Evolutionary conservation across 2,329 filamentous ascomycete species (phyloP), one percentile per base, ranked within the genome.

Genomic region (Arachnomyces sp.): DNA sequence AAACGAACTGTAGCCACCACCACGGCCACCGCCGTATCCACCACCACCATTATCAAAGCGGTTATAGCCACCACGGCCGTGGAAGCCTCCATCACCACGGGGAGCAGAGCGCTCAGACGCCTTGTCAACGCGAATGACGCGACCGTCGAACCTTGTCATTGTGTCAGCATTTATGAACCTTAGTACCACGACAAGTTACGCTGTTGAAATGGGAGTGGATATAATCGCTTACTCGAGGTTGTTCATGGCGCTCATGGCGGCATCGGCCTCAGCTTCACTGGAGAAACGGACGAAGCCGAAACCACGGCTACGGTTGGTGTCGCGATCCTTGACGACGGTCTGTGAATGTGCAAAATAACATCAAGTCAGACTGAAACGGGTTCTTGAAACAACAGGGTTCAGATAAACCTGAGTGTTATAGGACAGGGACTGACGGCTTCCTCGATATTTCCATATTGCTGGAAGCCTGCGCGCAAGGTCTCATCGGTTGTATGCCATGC

Each of bases 311-410:
- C 90, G 87, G 56, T 87, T 85, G 58, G 90, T 95, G 61, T 96
- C 90, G 58, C 89, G 86, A 66, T 98, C 90, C 72, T 94, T 96
- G 57, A 96, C 89, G 52, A 98, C 90, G 48, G 94, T 85, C 90
- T 96, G 58, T 36, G 42, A 34, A 28, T 25, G 20, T 25, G 20
- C 9, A 25, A n/a, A n/a, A 25, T 25, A 25, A 25, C 20, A 25
- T 9, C 20, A 9, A 25, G 20, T 25, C 20, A 25, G 20, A 25
- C 20, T 40, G 18, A 40, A 18, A 28, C 7, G 8, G 17, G 15
- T 25, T 28, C 16, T 36, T 38, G 37, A 38, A 18, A 14, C 32
- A 44, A 43, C 18, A 39, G 12, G 44, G 38, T 43, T 40, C 15
- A 46, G 32, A 29, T 30, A 39, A 36, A 31, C 50, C 57, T 16